Evolutionary conservation across 139 green algal species (phyloP), one percentile per base, ranked within the genome.

Genomic region (Volvox reticuliferus): DNA sequence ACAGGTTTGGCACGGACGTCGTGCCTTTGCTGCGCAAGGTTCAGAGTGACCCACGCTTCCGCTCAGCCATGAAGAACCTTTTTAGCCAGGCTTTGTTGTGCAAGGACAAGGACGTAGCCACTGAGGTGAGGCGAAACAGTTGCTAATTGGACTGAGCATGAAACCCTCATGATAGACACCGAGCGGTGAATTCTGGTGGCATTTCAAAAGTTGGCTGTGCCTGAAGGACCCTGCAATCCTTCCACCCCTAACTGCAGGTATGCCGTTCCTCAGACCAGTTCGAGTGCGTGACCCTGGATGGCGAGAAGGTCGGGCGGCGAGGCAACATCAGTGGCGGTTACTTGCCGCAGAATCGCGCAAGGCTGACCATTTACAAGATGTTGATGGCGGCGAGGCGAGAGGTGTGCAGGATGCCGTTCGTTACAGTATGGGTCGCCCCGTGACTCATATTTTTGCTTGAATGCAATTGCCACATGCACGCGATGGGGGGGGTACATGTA

Each of bases 221-320:
- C 44, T 55, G 44, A 55, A 55, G 5, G 44, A 55, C 9, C 44
- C 9, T 55, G 44, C 44, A 55, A 55, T 55, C 44, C n/a, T n/a
- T n/a, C n/a, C n/a, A n/a, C n/a, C 44, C 44, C 44, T 5, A 5
- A 9, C 44, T 36, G 18, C 71, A 90, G 86, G 86, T 90, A n/a
- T 84, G 73, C 55, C 86, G 86, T 24, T 37, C 55, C 19, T 80
- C 55, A 12, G 73, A 69, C 22, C 86, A 95, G 22, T 91, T 99
- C 1, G 95, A 99, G 93, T 99, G 96, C 90, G 95, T 99, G 19
- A 99, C 98, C 17, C 93, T 99, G 85, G 95, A 99, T 21, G 98
- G 98, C 13, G 96, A 98, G 87, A 93, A 97, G 82, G 94, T 97
- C 85, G 36, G 84, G 37, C 85, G 85, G 85, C 85, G 85, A 21